phyloP scores from a whole-genome alignment of 139 green algal genomes.

The Micractinium sp. region DNA sequence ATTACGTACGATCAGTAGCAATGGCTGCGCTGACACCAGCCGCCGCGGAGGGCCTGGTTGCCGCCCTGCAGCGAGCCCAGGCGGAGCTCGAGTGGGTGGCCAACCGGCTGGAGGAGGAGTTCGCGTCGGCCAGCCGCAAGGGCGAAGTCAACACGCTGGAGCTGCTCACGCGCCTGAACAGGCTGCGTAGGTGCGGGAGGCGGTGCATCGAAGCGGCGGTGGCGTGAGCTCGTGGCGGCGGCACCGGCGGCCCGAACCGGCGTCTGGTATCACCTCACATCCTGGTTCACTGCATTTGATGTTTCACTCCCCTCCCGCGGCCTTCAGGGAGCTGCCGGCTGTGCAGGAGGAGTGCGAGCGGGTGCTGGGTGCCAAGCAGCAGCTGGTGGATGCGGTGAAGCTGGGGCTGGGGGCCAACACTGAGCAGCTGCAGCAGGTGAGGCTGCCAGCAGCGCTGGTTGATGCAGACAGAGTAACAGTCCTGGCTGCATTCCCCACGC shows the following conservation, averaged over 20 bases:
- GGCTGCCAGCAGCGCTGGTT: not conserved
- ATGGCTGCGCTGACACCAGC: slow-evolving; percentile 10
- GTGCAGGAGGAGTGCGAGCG: slow-evolving; percentile 29
- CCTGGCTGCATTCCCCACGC: not conserved
- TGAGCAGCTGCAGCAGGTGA: slow-evolving; percentile 20
- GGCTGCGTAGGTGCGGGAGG: slow-evolving; percentile 15
- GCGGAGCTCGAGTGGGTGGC: slow-evolving; percentile 17
- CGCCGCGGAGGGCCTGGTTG: slow-evolving; percentile 23
- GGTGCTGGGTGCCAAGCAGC: slow-evolving; percentile 42
- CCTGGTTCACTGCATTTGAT: not conserved
- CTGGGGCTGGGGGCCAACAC: slow-evolving; percentile 20
- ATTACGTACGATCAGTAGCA: not conserved
- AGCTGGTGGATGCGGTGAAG: slow-evolving; percentile 40
- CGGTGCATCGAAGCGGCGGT: too few relatives aligned
- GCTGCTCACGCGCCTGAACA: slow-evolving; percentile 34
- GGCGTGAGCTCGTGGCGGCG: not conserved
- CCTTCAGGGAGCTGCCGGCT: slow-evolving; percentile 22
- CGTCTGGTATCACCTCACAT: too few relatives aligned
- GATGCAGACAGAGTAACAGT: not conserved
- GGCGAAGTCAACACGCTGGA: slow-evolving; percentile 26
- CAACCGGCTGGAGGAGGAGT: slow-evolving; percentile 35
- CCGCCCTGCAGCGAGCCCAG: slow-evolving; percentile 22
- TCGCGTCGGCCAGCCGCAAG: slow-evolving; percentile 13
- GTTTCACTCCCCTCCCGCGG: too few relatives aligned
- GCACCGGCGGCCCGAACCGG: too few relatives aligned